phyloP scores from a whole-genome alignment of 2,329 filamentous ascomycete species.

The Xylaria polymorpha region DNA sequence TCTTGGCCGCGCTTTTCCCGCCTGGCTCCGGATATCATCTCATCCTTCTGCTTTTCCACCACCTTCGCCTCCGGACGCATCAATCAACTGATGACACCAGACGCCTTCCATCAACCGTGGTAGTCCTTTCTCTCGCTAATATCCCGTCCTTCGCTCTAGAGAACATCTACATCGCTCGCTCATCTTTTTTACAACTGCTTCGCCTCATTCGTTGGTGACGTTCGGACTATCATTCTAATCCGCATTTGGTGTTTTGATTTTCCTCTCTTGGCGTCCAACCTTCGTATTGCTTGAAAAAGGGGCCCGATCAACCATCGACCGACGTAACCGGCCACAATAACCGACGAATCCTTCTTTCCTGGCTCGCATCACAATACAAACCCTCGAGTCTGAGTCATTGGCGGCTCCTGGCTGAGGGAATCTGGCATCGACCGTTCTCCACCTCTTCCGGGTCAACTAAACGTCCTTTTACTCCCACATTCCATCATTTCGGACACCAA shows the following conservation, averaged over 20 bases:
- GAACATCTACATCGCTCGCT: conserved; percentile 43
- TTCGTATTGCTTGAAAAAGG: conserved; percentile 33
- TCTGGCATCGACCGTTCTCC: conserved; percentile 27
- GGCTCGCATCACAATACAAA: conserved; percentile 3
- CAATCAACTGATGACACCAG: conserved; percentile 38
- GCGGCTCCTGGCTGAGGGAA: conserved; percentile 31
- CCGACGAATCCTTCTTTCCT: conserved; percentile 26
- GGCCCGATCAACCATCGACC: conserved; percentile 20
- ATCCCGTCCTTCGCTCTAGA: conserved; percentile 47
- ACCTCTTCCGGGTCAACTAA: conserved; percentile 32
- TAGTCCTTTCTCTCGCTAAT: conserved; percentile 33
- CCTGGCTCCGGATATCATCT: conserved; percentile 31
- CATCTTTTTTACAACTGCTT: conserved; percentile 35
- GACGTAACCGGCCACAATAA: conserved; percentile 20
- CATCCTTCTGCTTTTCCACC: conserved; percentile 34
- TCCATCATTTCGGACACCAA: conserved; percentile 47
- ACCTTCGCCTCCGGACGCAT: conserved; percentile 30
- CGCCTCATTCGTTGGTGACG: conserved; percentile 38
- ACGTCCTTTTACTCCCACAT: conserved; percentile 35
- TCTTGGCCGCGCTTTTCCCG: conserved; percentile 34
- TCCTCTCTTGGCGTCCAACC: conserved; percentile 39
- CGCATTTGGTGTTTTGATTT: conserved; percentile 39
- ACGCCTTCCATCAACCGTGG: conserved; percentile 24
- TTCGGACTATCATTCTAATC: conserved; percentile 39
- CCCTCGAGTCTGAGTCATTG: conserved; percentile 9